Percentiles rank a stretch among this genome's conserved stretches.
phyloP scores from a whole-genome alignment of 2,329 filamentous ascomycete species.

The Hysterium pulicare region DNA sequence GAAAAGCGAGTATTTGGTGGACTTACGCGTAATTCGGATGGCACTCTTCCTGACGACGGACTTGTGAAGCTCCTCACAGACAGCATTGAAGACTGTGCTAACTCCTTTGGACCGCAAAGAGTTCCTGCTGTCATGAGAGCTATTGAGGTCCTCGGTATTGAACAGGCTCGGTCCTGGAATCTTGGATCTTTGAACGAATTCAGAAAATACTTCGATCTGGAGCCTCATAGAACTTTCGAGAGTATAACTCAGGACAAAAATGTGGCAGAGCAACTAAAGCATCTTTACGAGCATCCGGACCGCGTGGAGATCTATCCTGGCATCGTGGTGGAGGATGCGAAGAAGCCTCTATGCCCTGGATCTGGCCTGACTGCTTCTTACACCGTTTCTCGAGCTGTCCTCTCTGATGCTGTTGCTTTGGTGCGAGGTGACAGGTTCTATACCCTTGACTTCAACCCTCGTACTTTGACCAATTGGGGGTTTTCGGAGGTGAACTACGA shows the following conservation, averaged over 20 bases:
- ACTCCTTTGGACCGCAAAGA: slow-evolving; percentile 59
- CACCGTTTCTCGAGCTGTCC: slow-evolving; percentile 71
- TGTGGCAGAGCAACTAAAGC: slow-evolving; percentile 60
- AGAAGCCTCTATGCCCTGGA: slow-evolving; percentile 64
- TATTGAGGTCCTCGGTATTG: slow-evolving; percentile 76
- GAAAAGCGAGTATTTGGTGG: slow-evolving; percentile 64
- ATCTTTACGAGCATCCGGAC: slow-evolving; percentile 69
- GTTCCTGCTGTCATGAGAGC: slow-evolving; percentile 71
- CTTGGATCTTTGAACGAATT: slow-evolving; percentile 80
- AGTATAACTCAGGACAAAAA: slow-evolving; percentile 77
- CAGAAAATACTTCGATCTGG: slow-evolving; percentile 74
- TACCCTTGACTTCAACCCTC: slow-evolving; percentile 68
- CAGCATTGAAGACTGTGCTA: slow-evolving; percentile 72
- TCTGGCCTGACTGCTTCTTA: slow-evolving; percentile 73
- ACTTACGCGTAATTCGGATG: slow-evolving; percentile 62
- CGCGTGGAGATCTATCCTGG: slow-evolving; percentile 79
- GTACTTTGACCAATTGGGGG: slow-evolving; percentile 79
- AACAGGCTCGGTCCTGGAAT: slow-evolving; percentile 74
- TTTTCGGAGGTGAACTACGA: slow-evolving; percentile 73
- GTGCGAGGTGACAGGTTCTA: slow-evolving; percentile 77
- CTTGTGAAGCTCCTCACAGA: slow-evolving; percentile 66
- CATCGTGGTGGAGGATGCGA: slow-evolving; percentile 71
- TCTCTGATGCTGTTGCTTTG: slow-evolving; percentile 75
- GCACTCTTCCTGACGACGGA: slow-evolving; percentile 71
- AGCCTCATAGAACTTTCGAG: slow-evolving; percentile 72